A percentile compares a stretch with the other conserved stretches of the same genome.
Conservation (phyloP, 1,284 basidiomycete genomes). For the Ustanciosporium gigantosporum region DNA sequence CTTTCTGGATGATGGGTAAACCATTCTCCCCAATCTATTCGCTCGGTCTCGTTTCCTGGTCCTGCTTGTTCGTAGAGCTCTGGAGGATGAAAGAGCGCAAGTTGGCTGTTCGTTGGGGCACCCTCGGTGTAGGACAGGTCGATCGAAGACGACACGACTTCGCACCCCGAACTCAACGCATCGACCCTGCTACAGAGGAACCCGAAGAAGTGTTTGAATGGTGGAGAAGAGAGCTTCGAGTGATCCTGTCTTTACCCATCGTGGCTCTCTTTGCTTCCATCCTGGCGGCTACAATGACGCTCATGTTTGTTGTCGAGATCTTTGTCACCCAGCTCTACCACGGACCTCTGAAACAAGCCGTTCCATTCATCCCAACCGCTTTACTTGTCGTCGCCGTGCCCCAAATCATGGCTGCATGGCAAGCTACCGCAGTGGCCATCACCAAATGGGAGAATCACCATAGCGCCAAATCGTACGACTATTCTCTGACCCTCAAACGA, state of each 20-base stretch:
- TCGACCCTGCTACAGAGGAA: slow-evolving; percentile 53
- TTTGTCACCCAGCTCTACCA: slow-evolving; percentile 65
- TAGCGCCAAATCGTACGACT: slow-evolving; percentile 75
- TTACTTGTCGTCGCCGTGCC: slow-evolving; percentile 83
- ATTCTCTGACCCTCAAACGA: slow-evolving; percentile 85
- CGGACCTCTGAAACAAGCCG: slow-evolving; percentile 76
- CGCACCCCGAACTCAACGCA: slow-evolving; percentile 28
- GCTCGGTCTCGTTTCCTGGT: slow-evolving; percentile 50
- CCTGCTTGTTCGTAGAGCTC: slow-evolving; percentile 50
- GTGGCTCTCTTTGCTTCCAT: slow-evolving; percentile 75
- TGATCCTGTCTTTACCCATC: slow-evolving; percentile 76
- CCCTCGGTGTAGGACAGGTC: slow-evolving; percentile 39
- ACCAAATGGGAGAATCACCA: slow-evolving; percentile 77
- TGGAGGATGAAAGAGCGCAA: slow-evolving; percentile 58
- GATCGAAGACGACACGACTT: slow-evolving; percentile 46
- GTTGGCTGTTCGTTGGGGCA: slow-evolving; percentile 58
- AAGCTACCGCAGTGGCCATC: slow-evolving; percentile 70
- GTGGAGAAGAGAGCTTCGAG: slow-evolving; percentile 67
- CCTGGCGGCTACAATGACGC: slow-evolving; percentile 66
- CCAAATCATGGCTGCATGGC: slow-evolving; percentile 78
- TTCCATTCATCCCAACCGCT: slow-evolving; percentile 79
- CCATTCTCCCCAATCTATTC: slow-evolving; percentile 50
- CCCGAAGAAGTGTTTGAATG: slow-evolving; percentile 57
- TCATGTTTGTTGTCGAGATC: slow-evolving; percentile 62
- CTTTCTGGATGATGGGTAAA: slow-evolving; percentile 45